phyloP scores from a whole-genome alignment of 176 grass and related monocot species.

The Carex littledalei region DNA sequence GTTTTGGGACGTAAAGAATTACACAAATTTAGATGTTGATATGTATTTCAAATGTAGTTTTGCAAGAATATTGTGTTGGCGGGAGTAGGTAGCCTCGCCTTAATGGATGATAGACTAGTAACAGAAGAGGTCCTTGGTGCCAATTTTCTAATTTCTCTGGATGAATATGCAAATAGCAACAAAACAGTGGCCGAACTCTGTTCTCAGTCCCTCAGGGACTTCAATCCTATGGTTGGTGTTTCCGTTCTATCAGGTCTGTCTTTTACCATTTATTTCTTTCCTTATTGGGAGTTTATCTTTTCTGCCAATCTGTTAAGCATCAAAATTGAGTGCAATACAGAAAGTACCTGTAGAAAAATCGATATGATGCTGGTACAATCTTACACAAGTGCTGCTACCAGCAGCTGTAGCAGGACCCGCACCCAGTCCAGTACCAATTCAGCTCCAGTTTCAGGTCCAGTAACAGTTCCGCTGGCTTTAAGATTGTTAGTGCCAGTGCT shows the following conservation, averaged over 20 bases:
- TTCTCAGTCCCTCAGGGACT: constrained; percentile 66
- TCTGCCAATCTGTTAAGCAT: neutral
- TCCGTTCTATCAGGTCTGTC: constrained; percentile 50
- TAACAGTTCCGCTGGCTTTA: neutral
- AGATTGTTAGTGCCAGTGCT: neutral
- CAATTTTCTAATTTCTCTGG: constrained; percentile 77
- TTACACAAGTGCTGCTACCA: neutral
- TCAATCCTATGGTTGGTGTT: constrained; percentile 94
- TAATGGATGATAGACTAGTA: constrained; percentile 78
- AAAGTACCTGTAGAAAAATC: neutral
- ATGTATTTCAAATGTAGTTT: constrained; percentile 44
- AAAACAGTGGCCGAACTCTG: constrained; percentile 68
- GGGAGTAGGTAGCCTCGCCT: constrained; percentile 85
- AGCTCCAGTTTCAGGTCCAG: neutral
- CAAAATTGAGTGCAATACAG: neutral
- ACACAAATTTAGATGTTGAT: neutral
- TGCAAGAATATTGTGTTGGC: constrained; percentile 99
- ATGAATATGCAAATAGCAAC: constrained; percentile 51
- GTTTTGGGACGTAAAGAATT: neutral
- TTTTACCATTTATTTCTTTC: constrained; percentile 9
- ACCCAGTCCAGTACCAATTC: neutral
- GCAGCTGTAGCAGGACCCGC: neutral
- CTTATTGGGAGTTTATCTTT: neutral
- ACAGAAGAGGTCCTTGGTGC: constrained; percentile 55
- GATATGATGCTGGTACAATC: neutral